A percentile compares a stretch with the other conserved stretches of the same genome.
phyloP scores from a whole-genome alignment of 1,284 basidiomycete genomes.

The Mycosarcoma maydis region DNA sequence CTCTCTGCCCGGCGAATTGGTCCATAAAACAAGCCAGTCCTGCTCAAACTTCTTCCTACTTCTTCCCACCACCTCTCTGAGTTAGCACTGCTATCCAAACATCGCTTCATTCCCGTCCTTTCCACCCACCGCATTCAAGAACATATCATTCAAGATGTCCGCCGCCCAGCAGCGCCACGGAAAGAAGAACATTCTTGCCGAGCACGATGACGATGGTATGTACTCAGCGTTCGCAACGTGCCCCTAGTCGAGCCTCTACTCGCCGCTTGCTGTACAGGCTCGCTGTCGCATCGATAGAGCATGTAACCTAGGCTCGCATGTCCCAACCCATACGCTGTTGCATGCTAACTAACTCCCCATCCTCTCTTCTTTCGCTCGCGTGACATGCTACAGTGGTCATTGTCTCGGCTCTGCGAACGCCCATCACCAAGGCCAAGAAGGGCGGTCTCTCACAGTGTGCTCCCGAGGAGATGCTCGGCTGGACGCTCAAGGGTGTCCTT shows the following conservation, averaged over 20 bases:
- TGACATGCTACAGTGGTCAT: conserved; percentile 76
- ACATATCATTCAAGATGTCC: conserved; percentile 26
- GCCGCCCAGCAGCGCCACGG: conserved; percentile 43
- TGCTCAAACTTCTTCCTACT: background rate
- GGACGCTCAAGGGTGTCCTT: conserved; percentile 69
- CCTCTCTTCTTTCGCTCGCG: background rate
- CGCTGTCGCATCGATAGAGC: too few relatives aligned
- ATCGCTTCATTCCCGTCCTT: background rate
- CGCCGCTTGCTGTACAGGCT: too few relatives aligned
- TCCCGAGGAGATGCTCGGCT: conserved; percentile 88
- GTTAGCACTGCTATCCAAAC: background rate
- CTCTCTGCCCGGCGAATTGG: conserved; percentile 3
- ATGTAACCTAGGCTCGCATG: too few relatives aligned
- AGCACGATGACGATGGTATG: conserved; percentile 66
- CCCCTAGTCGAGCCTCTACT: too few relatives aligned
- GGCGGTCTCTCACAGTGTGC: conserved; percentile 86
- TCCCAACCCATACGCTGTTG: background rate
- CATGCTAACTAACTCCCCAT: too few relatives aligned
- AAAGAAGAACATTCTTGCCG: conserved; percentile 62
- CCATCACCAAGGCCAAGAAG: conserved; percentile 89
- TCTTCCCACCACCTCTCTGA: background rate
- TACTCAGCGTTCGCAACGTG: too few relatives aligned
- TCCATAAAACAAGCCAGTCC: background rate
- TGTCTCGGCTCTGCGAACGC: conserved; percentile 84
- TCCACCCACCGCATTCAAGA: background rate